phyloP scores from a whole-genome alignment of 305 asterid genomes.

The Fraxinus platypoda region DNA sequence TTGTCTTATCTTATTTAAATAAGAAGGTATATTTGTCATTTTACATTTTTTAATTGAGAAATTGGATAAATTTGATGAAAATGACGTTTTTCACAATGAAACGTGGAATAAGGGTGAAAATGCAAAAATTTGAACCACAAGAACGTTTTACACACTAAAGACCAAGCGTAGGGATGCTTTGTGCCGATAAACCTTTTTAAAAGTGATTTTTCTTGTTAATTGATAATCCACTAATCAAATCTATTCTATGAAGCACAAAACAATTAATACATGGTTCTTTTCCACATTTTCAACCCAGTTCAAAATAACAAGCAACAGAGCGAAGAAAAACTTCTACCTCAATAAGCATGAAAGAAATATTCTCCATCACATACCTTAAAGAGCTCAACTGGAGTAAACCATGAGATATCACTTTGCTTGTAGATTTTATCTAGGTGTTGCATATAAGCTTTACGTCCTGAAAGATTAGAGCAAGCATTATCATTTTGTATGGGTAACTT shows the following conservation, averaged over 20 bases:
- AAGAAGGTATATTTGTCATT: no score
- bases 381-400: constrained; percentile 99
- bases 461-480: constrained; percentile 14
- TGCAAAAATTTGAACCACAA: no score
- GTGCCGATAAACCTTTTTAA: not conserved
- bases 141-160: no score
- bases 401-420: constrained; percentile 84
- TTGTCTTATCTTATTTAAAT: no score
- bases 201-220: constrained; percentile 5
- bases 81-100: no score
- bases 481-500: constrained; percentile 16
- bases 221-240: constrained; percentile 7
- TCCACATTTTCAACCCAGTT: constrained; percentile 10
- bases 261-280: constrained; percentile 1
- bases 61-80: no score
- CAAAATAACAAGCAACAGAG: constrained; percentile 4
- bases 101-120: no score
- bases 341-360: not conserved
- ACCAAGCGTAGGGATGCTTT: no score
- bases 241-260: not conserved
- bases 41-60: no score
- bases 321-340: constrained; percentile 9
- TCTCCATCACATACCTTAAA: constrained; percentile 62
- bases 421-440: constrained; percentile 78
- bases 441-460: constrained; percentile 85